phyloP scores from a whole-genome alignment of 371 early-diverging fungal genomes.

The Mucor saturninus region DNA sequence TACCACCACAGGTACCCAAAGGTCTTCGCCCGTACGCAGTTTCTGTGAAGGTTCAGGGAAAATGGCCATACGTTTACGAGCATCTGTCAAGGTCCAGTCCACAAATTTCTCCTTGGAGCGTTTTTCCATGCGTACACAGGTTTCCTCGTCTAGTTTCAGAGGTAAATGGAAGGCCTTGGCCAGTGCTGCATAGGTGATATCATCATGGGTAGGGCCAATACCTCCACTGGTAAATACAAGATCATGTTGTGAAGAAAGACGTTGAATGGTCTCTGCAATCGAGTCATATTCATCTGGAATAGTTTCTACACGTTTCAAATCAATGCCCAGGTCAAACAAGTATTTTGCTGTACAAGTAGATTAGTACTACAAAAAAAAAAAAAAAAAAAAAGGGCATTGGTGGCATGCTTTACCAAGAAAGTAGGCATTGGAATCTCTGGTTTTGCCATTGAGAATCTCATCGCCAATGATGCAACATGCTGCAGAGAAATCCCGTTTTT shows the following conservation, averaged over 20 bases:
- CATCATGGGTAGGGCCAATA: constrained; percentile 76
- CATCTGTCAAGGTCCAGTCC: constrained; percentile 48
- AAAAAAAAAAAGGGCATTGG: no score
- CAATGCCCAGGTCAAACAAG: constrained; percentile 66
- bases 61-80: constrained; percentile 71
- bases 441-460: constrained; percentile 79
- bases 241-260: constrained; percentile 57
- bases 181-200: constrained; percentile 74
- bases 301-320: constrained; percentile 62
- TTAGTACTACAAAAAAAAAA: no score
- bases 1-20: constrained; percentile 78
- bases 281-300: constrained; percentile 60
- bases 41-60: constrained; percentile 59
- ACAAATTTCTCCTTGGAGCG: constrained; percentile 15
- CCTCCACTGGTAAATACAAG: constrained; percentile 78
- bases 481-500: constrained; percentile 28
- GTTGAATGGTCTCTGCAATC: constrained; percentile 58
- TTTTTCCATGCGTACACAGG: constrained; percentile 61
- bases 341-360: constrained; percentile 44
- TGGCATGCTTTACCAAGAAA: constrained; percentile 46
- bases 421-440: constrained; percentile 68
- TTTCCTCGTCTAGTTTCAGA: constrained; percentile 58
- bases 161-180: constrained; percentile 62
- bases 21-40: constrained; percentile 43
- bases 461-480: constrained; percentile 63